Percentiles rank a stretch among this genome's conserved stretches.
Evolutionary conservation across 768 basidiomycete genomes (phyloP).

Genomic region (Panaeolus cyanescens): DNA sequence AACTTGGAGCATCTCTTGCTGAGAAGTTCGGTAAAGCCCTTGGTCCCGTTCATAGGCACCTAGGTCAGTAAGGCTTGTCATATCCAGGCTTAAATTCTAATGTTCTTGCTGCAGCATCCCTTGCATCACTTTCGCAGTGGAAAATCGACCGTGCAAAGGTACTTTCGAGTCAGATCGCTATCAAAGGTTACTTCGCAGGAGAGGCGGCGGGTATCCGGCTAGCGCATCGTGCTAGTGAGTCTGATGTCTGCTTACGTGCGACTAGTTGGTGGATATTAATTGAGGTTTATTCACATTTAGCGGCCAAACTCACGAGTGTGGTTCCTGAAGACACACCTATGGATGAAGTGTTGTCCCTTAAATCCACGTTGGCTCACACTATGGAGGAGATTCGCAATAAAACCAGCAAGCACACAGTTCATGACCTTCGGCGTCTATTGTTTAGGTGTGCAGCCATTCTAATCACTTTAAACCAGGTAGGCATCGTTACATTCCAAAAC

Average conservation of each 20-base stretch:
- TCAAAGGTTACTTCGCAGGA: slow-evolving; percentile 88
- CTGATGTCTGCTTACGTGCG: not conserved
- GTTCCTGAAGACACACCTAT: slow-evolving; percentile 61
- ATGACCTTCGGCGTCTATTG: slow-evolving; percentile 82
- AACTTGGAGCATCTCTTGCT: slow-evolving; percentile 90
- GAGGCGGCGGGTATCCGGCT: slow-evolving; percentile 82
- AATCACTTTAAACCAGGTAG: slow-evolving; percentile 67
- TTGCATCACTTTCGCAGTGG: slow-evolving; percentile 58
- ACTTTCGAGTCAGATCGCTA: slow-evolving; percentile 83
- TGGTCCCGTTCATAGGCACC: slow-evolving; percentile 73
- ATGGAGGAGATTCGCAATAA: slow-evolving; percentile 71
- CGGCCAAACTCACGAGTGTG: slow-evolving; percentile 57
- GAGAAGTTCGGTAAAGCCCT: slow-evolving; percentile 83
- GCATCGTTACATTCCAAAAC: slow-evolving; percentile 4
- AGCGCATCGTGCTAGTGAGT: slow-evolving; percentile 63
- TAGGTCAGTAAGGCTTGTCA: slow-evolving; percentile 49
- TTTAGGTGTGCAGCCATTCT: slow-evolving; percentile 86
- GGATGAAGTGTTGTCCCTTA: slow-evolving; percentile 66
- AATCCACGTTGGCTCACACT: slow-evolving; percentile 65
- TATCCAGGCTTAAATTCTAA: not conserved
- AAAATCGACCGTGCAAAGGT: slow-evolving; percentile 81
- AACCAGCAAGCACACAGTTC: slow-evolving; percentile 71
- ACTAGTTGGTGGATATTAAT: not conserved
- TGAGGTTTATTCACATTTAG: slow-evolving; percentile 39
- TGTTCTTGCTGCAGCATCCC: slow-evolving; percentile 42